phyloP scores from a whole-genome alignment of 257 asterid species.

The Plantago major region DNA sequence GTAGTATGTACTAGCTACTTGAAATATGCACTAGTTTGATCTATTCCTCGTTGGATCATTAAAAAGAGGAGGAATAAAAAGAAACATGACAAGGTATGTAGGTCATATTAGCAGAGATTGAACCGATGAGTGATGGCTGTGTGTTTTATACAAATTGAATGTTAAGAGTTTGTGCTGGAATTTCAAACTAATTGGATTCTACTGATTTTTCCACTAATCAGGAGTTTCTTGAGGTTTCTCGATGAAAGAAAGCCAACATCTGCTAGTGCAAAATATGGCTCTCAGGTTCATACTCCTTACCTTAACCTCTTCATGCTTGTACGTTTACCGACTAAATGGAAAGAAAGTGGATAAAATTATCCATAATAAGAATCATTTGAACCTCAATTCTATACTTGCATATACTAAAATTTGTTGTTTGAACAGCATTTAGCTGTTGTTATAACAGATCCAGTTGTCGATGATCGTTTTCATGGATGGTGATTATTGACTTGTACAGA shows the following conservation, averaged over 20 bases:
- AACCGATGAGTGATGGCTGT: too few relatives aligned
- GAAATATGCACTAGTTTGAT: too few relatives aligned
- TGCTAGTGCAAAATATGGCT: constrained; percentile 67
- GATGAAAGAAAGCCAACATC: constrained; percentile 55
- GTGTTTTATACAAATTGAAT: background rate
- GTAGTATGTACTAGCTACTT: too few relatives aligned
- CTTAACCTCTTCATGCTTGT: constrained; percentile 11
- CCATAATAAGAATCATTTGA: constrained; percentile 1
- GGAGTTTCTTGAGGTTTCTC: constrained; percentile 92
- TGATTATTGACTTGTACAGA: constrained; percentile 1
- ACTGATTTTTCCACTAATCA: constrained; percentile 25
- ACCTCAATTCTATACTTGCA: background rate
- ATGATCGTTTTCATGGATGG: background rate
- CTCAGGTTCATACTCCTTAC: constrained; percentile 60
- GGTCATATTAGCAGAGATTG: too few relatives aligned
- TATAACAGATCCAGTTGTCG: too few relatives aligned
- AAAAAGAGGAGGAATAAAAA: too few relatives aligned
- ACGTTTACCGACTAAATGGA: background rate
- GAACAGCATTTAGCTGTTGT: background rate
- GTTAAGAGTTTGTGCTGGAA: background rate
- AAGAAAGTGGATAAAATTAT: constrained; percentile 2
- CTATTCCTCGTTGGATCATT: too few relatives aligned
- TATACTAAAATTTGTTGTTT: background rate
- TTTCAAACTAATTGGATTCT: constrained; percentile 15
- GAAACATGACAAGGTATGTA: too few relatives aligned